A percentile compares a stretch with the other conserved stretches of the same genome.
phyloP scores from a whole-genome alignment of 1,284 basidiomycete genomes.

The Ceratobasidium sp. region DNA sequence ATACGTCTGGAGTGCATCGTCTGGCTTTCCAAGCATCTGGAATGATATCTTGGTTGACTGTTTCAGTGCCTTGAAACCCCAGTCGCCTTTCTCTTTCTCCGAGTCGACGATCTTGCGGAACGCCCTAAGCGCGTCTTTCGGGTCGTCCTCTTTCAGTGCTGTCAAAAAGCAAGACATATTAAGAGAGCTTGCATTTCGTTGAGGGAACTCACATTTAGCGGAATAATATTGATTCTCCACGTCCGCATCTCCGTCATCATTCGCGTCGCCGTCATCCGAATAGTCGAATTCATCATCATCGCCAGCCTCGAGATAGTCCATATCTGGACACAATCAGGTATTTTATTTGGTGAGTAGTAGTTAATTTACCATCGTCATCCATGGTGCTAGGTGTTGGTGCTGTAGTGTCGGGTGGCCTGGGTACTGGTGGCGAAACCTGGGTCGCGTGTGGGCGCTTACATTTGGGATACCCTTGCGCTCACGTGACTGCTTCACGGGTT shows the following conservation, averaged over 20 bases:
- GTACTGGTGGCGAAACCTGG: conserved; percentile 5
- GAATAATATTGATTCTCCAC: conserved; percentile 99
- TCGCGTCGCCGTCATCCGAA: conserved; percentile 87
- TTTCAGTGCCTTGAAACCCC: conserved; percentile 99
- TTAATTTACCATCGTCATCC: conserved; percentile 75
- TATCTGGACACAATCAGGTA: conserved; percentile 57
- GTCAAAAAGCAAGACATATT: conserved; percentile 28
- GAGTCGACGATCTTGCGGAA: conserved; percentile 88
- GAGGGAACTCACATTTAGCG: conserved; percentile 81
- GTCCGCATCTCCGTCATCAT: conserved; percentile 85
- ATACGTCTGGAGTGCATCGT: conserved; percentile 89
- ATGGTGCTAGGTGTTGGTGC: conserved; percentile 56
- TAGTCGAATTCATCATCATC: conserved; percentile 98
- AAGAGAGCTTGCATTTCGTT: not conserved
- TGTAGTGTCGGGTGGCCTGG: not conserved
- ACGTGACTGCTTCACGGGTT: not conserved
- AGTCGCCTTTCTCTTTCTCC: conserved; percentile 81
- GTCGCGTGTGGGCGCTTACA: not conserved
- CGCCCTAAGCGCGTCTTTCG: conserved; percentile 88
- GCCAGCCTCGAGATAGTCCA: conserved; percentile 88
- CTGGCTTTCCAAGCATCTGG: conserved; percentile 78
- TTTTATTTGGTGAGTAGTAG: not conserved
- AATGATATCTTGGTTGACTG: conserved; percentile 97
- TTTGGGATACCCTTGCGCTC: not conserved
- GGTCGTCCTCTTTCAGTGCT: conserved; percentile 93